phyloP scores from a whole-genome alignment of 345 rosid genomes.

The Salix koriyanagi region DNA sequence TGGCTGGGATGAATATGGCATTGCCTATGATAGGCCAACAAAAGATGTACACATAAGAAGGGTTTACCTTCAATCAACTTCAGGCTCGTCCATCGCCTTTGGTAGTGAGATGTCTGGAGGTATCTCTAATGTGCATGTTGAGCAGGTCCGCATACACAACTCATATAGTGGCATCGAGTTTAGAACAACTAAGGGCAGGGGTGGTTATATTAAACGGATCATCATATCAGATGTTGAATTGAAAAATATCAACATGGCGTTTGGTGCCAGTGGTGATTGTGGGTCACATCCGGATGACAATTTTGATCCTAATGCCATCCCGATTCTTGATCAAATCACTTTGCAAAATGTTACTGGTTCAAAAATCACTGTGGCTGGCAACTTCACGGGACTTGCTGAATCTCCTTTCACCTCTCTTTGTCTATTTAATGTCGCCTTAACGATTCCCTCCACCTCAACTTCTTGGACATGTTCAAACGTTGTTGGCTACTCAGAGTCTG shows the following conservation, averaged over 20 bases:
- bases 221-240: constrained; percentile 45
- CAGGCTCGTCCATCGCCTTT: constrained; percentile 75
- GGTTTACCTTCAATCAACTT: constrained; percentile 58
- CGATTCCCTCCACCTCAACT: constrained; percentile 27
- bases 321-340: constrained; percentile 41
- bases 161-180: constrained; percentile 63
- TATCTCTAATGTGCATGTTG: constrained; percentile 55
- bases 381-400: constrained; percentile 63
- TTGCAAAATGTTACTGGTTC: constrained; percentile 53
- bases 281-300: constrained; percentile 83
- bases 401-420: constrained; percentile 74
- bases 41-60: constrained; percentile 51
- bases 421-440: constrained; percentile 49
- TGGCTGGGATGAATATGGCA: constrained; percentile 97
- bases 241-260: constrained; percentile 38
- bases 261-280: constrained; percentile 48
- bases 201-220: constrained; percentile 70
- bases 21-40: constrained; percentile 63
- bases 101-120: constrained; percentile 99
- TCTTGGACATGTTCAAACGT: constrained; percentile 75
- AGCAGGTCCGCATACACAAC: constrained; percentile 40
- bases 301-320: constrained; percentile 69
- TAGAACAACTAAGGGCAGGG: constrained; percentile 74
- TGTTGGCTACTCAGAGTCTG: constrained; percentile 64
- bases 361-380: constrained; percentile 56